A percentile compares a stretch with the other conserved stretches of the same genome.
These are phyloP conservation scores for Candolleomyces eurysporus DNA, from an alignment of 768 basidiomycete species.

Conservation along the genomic window DNA sequence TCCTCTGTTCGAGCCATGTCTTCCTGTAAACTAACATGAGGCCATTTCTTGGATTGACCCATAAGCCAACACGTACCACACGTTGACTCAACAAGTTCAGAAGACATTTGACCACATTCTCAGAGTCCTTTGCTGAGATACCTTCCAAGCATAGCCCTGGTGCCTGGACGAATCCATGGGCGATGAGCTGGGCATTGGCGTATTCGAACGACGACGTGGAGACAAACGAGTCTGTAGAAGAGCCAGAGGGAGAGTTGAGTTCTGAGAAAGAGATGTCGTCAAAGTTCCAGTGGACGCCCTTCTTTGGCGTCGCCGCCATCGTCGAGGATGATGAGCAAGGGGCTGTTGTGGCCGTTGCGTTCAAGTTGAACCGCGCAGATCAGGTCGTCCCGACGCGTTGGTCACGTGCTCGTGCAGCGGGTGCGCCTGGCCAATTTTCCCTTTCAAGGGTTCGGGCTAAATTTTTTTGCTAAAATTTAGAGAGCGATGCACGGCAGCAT, in stretches of 20 bases:
- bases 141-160: constrained; percentile 73
- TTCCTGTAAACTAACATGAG: constrained; percentile 31
- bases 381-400: constrained; percentile 10
- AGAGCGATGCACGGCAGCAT: no score
- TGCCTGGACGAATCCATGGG: constrained; percentile 70
- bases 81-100: constrained; percentile 73
- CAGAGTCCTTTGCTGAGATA: constrained; percentile 50
- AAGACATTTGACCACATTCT: constrained; percentile 69
- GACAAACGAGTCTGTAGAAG: constrained; percentile 42
- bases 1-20: constrained; percentile 83
- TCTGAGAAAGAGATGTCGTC: constrained; percentile 42
- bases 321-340: background rate
- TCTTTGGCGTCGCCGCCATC: constrained; percentile 44
- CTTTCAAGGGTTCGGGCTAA: no score
- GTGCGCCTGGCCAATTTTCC: background rate
- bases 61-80: constrained; percentile 47
- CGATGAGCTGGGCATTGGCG: constrained; percentile 77
- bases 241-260: constrained; percentile 43
- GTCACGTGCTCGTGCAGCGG: constrained; percentile 7
- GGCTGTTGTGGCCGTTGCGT: background rate
- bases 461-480: no score
- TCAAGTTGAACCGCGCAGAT: background rate
- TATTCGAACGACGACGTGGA: constrained; percentile 70
- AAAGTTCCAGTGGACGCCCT: constrained; percentile 52
- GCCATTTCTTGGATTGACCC: background rate